Evolutionary conservation across 345 rosid genomes (phyloP).

Genomic region (Clarkia xantiana): DNA sequence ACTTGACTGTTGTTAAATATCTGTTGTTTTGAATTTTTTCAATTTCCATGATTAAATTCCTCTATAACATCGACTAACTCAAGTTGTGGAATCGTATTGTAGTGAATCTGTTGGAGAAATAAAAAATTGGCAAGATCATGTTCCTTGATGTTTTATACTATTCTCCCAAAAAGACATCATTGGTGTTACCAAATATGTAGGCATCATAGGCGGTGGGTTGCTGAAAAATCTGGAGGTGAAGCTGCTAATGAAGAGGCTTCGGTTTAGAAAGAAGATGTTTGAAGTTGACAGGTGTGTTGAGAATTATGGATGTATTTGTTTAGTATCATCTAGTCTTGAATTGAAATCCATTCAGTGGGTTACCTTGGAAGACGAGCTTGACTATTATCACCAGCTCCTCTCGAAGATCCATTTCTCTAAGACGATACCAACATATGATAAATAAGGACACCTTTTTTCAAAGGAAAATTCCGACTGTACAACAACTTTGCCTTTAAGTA

Average conservation of each 20-base stretch:
- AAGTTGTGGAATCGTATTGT: too few relatives aligned
- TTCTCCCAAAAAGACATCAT: background rate
- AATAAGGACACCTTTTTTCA: background rate
- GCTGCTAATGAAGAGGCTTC: conserved; percentile 49
- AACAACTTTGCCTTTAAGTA: too few relatives aligned
- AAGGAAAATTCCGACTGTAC: conserved; percentile 54
- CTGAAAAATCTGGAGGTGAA: conserved; percentile 63
- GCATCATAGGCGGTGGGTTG: conserved; percentile 98
- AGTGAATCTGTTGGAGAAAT: too few relatives aligned
- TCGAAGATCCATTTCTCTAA: too few relatives aligned
- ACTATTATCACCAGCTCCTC: conserved; percentile 57
- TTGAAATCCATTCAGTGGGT: conserved; percentile 52
- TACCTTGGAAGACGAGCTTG: conserved; percentile 67
- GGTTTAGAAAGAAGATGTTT: conserved; percentile 47
- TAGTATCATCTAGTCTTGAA: too few relatives aligned
- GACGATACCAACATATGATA: too few relatives aligned
- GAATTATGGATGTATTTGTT: background rate
- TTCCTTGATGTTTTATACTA: too few relatives aligned
- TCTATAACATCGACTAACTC: too few relatives aligned
- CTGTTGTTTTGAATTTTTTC: too few relatives aligned
- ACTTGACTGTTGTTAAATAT: too few relatives aligned
- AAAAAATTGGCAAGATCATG: background rate
- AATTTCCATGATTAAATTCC: too few relatives aligned
- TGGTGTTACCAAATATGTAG: conserved; percentile 17
- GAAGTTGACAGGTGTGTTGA: conserved; percentile 54